Conservation (phyloP, 805 yeast species). For the Candida montana region DNA sequence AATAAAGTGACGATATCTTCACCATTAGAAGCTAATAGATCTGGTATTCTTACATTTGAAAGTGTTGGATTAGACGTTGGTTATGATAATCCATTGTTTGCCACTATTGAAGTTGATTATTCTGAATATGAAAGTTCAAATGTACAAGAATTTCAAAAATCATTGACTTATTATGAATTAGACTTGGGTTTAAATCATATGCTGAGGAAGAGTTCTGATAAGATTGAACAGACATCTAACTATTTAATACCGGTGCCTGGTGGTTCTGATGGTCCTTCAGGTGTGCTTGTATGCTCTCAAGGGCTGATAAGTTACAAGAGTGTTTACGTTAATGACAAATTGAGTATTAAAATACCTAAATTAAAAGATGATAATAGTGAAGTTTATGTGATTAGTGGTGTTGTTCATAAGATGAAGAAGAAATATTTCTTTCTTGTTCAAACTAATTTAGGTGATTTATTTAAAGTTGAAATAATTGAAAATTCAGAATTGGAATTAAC, state of each 20-base stretch:
- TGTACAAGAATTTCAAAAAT: slow-evolving; percentile 23
- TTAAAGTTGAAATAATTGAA: slow-evolving; percentile 53
- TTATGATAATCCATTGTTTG: slow-evolving; percentile 81
- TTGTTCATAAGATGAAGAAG: slow-evolving; percentile 58
- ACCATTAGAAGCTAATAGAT: slow-evolving; percentile 64
- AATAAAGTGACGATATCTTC: slow-evolving; percentile 51
- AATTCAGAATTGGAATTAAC: slow-evolving; percentile 28
- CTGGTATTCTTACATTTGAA: slow-evolving; percentile 45
- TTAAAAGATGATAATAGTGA: slow-evolving; percentile 26
- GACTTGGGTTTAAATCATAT: slow-evolving; percentile 85
- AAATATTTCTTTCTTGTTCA: slow-evolving; percentile 68
- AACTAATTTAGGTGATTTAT: slow-evolving; percentile 65
- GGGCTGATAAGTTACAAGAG: slow-evolving; percentile 48
- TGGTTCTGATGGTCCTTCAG: slow-evolving; percentile 63
- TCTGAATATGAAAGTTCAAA: slow-evolving; percentile 29
- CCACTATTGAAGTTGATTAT: slow-evolving; percentile 65
- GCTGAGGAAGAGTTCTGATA: slow-evolving; percentile 43
- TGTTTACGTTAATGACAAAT: slow-evolving; percentile 29
- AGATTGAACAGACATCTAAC: slow-evolving; percentile 37
- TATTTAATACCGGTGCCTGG: slow-evolving; percentile 67
- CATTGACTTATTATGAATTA: slow-evolving; percentile 66
- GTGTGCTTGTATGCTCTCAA: slow-evolving; percentile 60
- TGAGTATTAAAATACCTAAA: slow-evolving; percentile 51
- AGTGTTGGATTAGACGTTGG: slow-evolving; percentile 66
- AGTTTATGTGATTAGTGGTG: slow-evolving; percentile 45